Conservation (phyloP, 495 filamentous ascomycete species). For the Poronia punctata region DNA sequence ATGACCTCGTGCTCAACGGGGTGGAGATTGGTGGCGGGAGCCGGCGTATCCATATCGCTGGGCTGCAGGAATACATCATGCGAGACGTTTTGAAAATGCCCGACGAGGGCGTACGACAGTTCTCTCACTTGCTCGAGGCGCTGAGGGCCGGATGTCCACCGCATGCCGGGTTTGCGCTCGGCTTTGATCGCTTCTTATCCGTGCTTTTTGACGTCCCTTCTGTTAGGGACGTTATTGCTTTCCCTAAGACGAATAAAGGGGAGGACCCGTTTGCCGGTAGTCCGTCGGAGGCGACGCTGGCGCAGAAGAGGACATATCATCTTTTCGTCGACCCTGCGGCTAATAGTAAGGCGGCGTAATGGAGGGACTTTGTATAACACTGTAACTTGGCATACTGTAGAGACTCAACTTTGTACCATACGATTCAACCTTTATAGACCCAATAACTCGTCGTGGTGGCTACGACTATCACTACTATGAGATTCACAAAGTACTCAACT, state of each 20-base stretch:
- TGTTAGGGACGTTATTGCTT: slow-evolving; percentile 89
- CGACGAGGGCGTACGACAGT: slow-evolving; percentile 60
- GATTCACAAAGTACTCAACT: too few relatives aligned
- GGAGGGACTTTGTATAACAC: too few relatives aligned
- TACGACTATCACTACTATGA: too few relatives aligned
- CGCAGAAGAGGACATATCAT: slow-evolving; percentile 67
- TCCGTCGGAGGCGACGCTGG: slow-evolving; percentile 56
- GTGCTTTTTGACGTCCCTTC: slow-evolving; percentile 68
- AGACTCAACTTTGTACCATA: too few relatives aligned
- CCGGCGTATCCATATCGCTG: slow-evolving; percentile 81
- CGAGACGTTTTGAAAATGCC: slow-evolving; percentile 66
- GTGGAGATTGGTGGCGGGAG: slow-evolving; percentile 91
- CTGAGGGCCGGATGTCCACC: slow-evolving; percentile 89
- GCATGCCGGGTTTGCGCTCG: slow-evolving; percentile 87
- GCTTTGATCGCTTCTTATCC: slow-evolving; percentile 85
- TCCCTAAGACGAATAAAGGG: slow-evolving; percentile 84
- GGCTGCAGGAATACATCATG: slow-evolving; percentile 79
- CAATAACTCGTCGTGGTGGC: too few relatives aligned
- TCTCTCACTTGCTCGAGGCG: slow-evolving; percentile 76
- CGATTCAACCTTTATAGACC: too few relatives aligned
- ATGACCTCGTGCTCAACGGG: slow-evolving; percentile 93
- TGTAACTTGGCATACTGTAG: too few relatives aligned
- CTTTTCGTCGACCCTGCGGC: slow-evolving; percentile 22
- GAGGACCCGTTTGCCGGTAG: slow-evolving; percentile 75
- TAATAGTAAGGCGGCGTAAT: too few relatives aligned